A percentile compares a stretch with the other conserved stretches of the same genome.
These are phyloP conservation scores for Dipteronia sinensis DNA, from an alignment of 345 rosid genomes.

Conservation along the genomic window DNA sequence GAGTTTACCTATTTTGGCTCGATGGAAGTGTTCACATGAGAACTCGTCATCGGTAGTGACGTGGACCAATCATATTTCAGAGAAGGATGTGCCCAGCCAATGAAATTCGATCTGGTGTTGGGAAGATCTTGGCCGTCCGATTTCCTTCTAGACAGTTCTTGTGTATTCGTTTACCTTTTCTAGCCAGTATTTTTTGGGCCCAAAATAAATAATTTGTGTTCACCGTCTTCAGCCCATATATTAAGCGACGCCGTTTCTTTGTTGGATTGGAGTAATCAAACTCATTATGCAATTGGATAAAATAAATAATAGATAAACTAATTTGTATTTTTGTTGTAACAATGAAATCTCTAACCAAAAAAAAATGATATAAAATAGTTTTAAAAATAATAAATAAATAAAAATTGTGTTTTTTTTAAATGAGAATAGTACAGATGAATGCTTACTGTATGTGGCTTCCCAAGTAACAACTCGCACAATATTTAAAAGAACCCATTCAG, in stretches of 20 bases:
- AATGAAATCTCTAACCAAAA: no score
- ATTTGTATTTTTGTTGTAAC: no score
- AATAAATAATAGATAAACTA: no score
- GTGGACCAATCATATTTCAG: slow-evolving; percentile 57
- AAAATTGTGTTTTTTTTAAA: no score
- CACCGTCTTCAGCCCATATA: background rate
- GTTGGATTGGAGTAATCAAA: background rate
- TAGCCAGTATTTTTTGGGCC: background rate
- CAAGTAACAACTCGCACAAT: no score
- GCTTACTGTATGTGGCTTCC: no score
- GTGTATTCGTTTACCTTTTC: slow-evolving; percentile 26
- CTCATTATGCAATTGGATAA: no score
- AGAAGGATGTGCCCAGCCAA: slow-evolving; percentile 26
- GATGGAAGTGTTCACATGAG: slow-evolving; percentile 7
- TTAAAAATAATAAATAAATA: no score
- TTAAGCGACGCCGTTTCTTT: background rate
- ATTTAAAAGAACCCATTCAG: no score
- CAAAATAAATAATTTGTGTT: background rate
- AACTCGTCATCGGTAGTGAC: slow-evolving; percentile 53
- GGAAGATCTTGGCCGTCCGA: slow-evolving; percentile 53
- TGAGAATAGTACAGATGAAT: no score
- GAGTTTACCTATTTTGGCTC: background rate
- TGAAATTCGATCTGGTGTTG: slow-evolving; percentile 44
- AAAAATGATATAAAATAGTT: no score
- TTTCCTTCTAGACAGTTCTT: slow-evolving; percentile 13